These are phyloP conservation scores for Patellifolia procumbens DNA, from an alignment of 179 eudicot genomes.

Conservation along the genomic window DNA sequence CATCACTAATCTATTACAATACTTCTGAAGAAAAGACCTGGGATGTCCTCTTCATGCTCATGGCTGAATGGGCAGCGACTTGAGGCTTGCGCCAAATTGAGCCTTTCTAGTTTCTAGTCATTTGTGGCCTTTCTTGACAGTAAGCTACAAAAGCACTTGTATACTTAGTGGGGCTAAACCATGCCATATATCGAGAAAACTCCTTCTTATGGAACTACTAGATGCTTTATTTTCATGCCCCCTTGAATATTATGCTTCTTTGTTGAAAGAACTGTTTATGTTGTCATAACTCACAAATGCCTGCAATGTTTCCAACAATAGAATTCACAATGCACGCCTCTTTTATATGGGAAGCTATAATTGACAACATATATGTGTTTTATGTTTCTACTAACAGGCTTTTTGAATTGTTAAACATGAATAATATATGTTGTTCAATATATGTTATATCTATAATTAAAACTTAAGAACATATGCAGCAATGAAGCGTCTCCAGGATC, in stretches of 20 bases:
- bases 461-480: conserved; percentile 75
- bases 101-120: neutral
- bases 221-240: conserved; percentile 2
- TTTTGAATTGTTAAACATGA: neutral
- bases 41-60: neutral
- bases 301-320: neutral
- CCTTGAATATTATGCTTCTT: neutral
- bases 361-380: neutral
- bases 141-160: neutral
- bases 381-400: neutral
- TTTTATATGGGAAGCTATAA: neutral
- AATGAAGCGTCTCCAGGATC: conserved; percentile 79
- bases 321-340: too few species aligned
- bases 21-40: too few species aligned
- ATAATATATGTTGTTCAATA: conserved; percentile 5
- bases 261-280: neutral
- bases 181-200: neutral
- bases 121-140: neutral
- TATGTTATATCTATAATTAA: too few species aligned
- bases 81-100: neutral
- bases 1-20: too few species aligned
- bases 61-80: neutral
- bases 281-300: neutral
- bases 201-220: neutral
- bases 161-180: neutral